Percentiles rank a stretch among this genome's conserved stretches.
Evolutionary conservation across 208 protist species (phyloP).

Genomic region (Trypanosoma theileri): DNA sequence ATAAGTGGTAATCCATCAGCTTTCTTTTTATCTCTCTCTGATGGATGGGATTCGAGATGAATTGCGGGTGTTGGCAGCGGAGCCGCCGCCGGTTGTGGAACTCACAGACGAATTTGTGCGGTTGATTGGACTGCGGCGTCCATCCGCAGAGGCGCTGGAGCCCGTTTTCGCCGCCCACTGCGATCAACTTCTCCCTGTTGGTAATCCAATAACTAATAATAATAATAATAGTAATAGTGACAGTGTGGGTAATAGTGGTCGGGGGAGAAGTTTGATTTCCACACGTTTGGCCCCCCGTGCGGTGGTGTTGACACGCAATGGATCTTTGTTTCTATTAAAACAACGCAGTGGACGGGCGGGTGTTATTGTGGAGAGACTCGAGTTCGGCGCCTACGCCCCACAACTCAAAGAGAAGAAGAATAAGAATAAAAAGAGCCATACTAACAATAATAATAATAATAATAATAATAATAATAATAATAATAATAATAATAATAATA

Average conservation of each 20-base stretch:
- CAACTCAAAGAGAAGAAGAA: not conserved
- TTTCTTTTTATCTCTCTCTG: too few species aligned
- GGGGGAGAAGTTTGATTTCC: not conserved
- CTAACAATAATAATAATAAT: not conserved
- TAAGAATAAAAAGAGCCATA: not conserved
- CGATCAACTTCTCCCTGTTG: slow-evolving; percentile 9
- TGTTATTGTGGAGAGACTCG: slow-evolving; percentile 7
- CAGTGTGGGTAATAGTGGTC: not conserved
- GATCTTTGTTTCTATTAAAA: slow-evolving; percentile 12
- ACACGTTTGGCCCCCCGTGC: slow-evolving; percentile 16
- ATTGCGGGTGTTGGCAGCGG: too few species aligned
- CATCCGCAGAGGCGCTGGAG: slow-evolving; percentile 11
- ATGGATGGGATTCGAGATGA: too few species aligned
- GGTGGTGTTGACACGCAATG: slow-evolving; percentile 4
- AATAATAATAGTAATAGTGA: not conserved
- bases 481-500: not conserved
- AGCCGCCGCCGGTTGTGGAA: slow-evolving; percentile 1
- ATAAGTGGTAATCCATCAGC: too few species aligned
- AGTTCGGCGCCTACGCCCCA: slow-evolving; percentile 10
- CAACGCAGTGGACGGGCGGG: not conserved
- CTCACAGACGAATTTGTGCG: slow-evolving; percentile 23
- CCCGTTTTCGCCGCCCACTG: slow-evolving; percentile 18
- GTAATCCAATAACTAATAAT: not conserved
- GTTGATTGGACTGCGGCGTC: slow-evolving; percentile 9
- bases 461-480: not conserved